Percentiles rank a stretch among this genome's conserved stretches.
phyloP scores from a whole-genome alignment of 2,329 filamentous ascomycete species.

The Trichophyton rubrum region DNA sequence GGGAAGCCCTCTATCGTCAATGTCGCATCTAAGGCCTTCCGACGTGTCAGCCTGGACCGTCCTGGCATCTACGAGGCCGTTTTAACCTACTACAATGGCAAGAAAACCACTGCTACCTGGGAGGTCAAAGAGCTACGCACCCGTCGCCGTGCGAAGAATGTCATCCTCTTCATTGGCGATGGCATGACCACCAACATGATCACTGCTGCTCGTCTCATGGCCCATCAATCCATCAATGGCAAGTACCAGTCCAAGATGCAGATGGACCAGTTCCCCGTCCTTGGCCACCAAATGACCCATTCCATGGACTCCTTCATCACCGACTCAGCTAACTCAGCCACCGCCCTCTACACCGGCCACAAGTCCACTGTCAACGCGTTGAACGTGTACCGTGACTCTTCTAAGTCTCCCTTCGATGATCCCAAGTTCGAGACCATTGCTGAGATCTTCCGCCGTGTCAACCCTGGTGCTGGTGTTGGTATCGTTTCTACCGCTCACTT shows the following conservation, averaged over 20 bases:
- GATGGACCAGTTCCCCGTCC: conserved; percentile 72
- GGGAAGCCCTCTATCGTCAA: conserved; percentile 60
- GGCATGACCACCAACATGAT: conserved; percentile 44
- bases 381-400: conserved; percentile 70
- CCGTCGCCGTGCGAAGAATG: conserved; percentile 67
- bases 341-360: conserved; percentile 69
- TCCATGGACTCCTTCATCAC: conserved; percentile 77
- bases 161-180: conserved; percentile 71
- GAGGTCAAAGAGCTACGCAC: conserved; percentile 57
- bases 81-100: conserved; percentile 60
- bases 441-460: conserved; percentile 55
- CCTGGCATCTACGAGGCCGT: conserved; percentile 68
- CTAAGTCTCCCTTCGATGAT: conserved; percentile 60
- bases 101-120: conserved; percentile 64
- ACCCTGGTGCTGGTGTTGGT: conserved; percentile 43
- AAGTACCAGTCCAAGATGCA: conserved; percentile 65
- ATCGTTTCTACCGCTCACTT: conserved; percentile 66
- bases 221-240: conserved; percentile 71
- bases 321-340: conserved; percentile 74
- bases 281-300: conserved; percentile 82
- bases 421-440: conserved; percentile 77
- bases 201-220: conserved; percentile 62
- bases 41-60: conserved; percentile 61
- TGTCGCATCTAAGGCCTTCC: conserved; percentile 67
- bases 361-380: conserved; percentile 74